phyloP scores from a whole-genome alignment of 768 basidiomycete genomes.

The Kondoa subrosea region DNA sequence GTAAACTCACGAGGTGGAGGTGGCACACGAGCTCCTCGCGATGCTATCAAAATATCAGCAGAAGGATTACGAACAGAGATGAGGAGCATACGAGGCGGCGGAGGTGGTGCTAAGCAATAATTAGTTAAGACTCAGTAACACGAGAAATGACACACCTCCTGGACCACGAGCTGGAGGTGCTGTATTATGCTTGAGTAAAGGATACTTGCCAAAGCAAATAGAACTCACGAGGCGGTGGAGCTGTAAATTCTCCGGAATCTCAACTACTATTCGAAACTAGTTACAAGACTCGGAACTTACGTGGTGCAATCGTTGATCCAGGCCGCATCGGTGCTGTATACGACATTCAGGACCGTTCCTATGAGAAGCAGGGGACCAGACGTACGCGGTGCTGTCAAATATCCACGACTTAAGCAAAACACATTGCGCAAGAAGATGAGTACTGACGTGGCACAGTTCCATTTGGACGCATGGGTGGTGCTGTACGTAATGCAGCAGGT shows the following conservation, averaged over 20 bases:
- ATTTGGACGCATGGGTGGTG: not conserved
- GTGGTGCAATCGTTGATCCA: not conserved
- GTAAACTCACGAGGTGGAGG: slow-evolving; percentile 14
- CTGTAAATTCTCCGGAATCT: not conserved
- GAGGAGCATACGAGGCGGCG: slow-evolving; percentile 13
- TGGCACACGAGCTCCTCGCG: slow-evolving; percentile 4
- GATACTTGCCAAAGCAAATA: not conserved
- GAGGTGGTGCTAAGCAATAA: slow-evolving; percentile 3
- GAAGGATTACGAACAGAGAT: not conserved
- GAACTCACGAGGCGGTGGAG: slow-evolving; percentile 14
- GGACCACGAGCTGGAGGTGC: not conserved
- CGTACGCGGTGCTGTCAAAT: slow-evolving; percentile 9
- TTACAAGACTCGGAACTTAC: not conserved
- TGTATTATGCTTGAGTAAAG: not conserved
- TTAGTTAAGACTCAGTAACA: not conserved
- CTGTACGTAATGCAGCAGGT: no score
- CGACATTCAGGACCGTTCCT: no score
- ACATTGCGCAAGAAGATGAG: not conserved
- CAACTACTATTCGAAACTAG: not conserved
- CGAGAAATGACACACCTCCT: not conserved
- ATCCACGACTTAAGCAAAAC: no score
- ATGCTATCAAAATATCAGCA: slow-evolving; percentile 3
- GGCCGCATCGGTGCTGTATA: not conserved
- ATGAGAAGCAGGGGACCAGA: no score
- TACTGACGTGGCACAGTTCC: not conserved